Conservation (phyloP, 352 stramenopile species). For the Hyaloperonospora arabidopsidis region DNA sequence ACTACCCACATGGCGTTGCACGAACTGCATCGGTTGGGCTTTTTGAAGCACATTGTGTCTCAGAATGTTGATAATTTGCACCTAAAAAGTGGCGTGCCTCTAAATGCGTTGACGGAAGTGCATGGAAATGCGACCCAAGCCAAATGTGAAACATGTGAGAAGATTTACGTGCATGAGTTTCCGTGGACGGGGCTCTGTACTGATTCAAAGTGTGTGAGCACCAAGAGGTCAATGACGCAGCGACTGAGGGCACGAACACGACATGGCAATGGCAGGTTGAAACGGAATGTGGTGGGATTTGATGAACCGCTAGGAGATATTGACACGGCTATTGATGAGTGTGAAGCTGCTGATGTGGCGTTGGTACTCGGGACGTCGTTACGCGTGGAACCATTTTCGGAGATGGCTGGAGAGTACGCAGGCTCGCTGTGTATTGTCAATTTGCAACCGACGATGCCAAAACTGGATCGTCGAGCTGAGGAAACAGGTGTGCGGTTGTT, state of each 20-base stretch:
- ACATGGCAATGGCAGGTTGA: slow-evolving; percentile 66
- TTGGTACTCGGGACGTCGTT: slow-evolving; percentile 73
- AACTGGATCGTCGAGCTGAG: slow-evolving; percentile 63
- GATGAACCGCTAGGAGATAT: slow-evolving; percentile 76
- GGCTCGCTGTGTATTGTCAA: slow-evolving; percentile 73
- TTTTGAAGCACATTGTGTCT: slow-evolving; percentile 69
- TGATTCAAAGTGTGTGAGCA: slow-evolving; percentile 51
- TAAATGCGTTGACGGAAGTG: slow-evolving; percentile 54
- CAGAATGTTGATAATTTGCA: slow-evolving; percentile 84
- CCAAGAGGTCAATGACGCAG: slow-evolving; percentile 53
- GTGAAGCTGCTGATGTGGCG: slow-evolving; percentile 63
- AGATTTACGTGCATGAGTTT: slow-evolving; percentile 69
- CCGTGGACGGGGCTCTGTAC: slow-evolving; percentile 63
- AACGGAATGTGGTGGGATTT: slow-evolving; percentile 75
- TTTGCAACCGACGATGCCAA: slow-evolving; percentile 56
- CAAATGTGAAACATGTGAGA: slow-evolving; percentile 82
- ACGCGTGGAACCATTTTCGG: slow-evolving; percentile 68
- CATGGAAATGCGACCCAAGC: slow-evolving; percentile 77
- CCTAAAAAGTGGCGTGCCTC: slow-evolving; percentile 65
- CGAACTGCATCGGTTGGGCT: slow-evolving; percentile 66
- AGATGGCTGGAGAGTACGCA: slow-evolving; percentile 74
- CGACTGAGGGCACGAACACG: slow-evolving; percentile 56
- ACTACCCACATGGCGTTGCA: slow-evolving; percentile 74
- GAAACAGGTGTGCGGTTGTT: slow-evolving; percentile 60
- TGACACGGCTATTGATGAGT: slow-evolving; percentile 71